Evolutionary conservation across 306 rosid species (phyloP).

Genomic region (Dryas octopetala): DNA sequence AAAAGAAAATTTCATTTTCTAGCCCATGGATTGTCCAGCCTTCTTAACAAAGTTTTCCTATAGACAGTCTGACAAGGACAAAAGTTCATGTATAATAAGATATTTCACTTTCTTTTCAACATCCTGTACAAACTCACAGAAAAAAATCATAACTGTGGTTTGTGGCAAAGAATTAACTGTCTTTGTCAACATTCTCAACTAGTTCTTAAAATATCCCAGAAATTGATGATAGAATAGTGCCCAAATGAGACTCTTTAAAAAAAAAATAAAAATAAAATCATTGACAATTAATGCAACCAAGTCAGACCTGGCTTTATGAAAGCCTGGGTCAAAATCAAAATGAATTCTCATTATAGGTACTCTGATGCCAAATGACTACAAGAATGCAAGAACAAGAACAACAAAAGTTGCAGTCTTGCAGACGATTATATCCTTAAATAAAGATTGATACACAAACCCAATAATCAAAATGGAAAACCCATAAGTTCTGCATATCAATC

Average conservation of each 20-base stretch:
- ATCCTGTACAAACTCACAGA: background rate
- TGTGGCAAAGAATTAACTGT: background rate
- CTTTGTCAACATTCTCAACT: background rate
- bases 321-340: too few species aligned
- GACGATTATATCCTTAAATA: background rate
- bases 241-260: background rate
- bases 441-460: background rate
- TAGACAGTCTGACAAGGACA: background rate
- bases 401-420: background rate
- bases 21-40: slow-evolving; percentile 11
- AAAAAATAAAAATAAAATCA: background rate
- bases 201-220: background rate
- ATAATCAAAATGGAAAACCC: background rate
- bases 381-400: background rate
- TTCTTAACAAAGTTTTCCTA: background rate
- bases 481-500: background rate
- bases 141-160: background rate
- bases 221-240: background rate
- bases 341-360: too few species aligned
- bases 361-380: background rate
- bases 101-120: background rate
- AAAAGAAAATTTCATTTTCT: background rate
- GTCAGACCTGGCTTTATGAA: too few species aligned
- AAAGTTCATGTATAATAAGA: background rate
- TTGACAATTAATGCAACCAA: too few species aligned